Evolutionary conservation across 208 protist species (phyloP).

Genomic region (Leishmania amazonensis): DNA sequence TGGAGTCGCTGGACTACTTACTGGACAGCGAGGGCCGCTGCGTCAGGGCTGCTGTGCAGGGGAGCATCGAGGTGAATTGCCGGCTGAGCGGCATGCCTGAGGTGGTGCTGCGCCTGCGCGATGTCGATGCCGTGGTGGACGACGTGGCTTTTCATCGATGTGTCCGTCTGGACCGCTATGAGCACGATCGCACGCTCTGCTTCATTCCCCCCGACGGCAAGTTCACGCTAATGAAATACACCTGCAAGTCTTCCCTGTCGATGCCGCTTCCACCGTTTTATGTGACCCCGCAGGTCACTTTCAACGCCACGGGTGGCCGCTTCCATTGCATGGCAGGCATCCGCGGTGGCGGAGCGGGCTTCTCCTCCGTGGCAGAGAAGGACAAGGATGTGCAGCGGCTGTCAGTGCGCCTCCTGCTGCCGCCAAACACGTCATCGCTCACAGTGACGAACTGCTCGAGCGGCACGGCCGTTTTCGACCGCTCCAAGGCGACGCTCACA

Average conservation of each 20-base stretch:
- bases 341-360: constrained; percentile 34
- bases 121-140: constrained; percentile 64
- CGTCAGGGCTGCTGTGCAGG: constrained; percentile 63
- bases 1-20: constrained; percentile 87
- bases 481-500: constrained; percentile 50
- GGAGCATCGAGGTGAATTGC: constrained; percentile 83
- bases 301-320: constrained; percentile 62
- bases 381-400: constrained; percentile 71
- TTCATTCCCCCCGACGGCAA: constrained; percentile 92
- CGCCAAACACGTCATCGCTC: constrained; percentile 55
- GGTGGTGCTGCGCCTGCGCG: constrained; percentile 69
- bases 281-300: constrained; percentile 88
- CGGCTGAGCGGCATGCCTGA: constrained; percentile 91
- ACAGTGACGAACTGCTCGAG: constrained; percentile 68
- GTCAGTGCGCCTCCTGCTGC: constrained; percentile 67
- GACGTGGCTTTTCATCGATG: constrained; percentile 91
- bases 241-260: constrained; percentile 46
- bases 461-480: constrained; percentile 78
- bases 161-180: constrained; percentile 72
- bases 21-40: constrained; percentile 78
- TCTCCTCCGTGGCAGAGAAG: constrained; percentile 25
- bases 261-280: constrained; percentile 78
- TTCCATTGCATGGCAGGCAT: constrained; percentile 91
- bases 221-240: constrained; percentile 89
- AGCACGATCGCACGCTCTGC: constrained; percentile 66